Evolutionary conservation across 345 rosid species (phyloP).

Genomic region (Punica granatum): DNA sequence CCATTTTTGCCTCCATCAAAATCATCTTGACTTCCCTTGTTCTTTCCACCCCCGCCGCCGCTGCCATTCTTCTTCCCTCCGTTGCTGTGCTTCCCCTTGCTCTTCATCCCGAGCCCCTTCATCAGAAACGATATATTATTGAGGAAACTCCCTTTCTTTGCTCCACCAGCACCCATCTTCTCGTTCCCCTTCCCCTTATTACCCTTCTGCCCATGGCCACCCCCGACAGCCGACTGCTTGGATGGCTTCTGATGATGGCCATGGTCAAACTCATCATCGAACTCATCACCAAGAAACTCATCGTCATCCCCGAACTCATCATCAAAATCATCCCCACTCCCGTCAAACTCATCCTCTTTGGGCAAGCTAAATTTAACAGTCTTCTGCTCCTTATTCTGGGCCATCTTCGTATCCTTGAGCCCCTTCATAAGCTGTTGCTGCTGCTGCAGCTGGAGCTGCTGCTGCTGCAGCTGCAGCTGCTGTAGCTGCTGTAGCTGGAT

Average conservation of each 20-base stretch:
- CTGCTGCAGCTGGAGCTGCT: slow-evolving; percentile 29
- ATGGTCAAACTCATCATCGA: slow-evolving; percentile 2
- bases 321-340: slow-evolving; percentile 19
- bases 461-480: slow-evolving; percentile 5
- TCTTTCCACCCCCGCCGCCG: slow-evolving; percentile 26
- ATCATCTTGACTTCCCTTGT: slow-evolving; percentile 28
- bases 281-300: slow-evolving; percentile 18
- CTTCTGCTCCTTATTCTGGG: slow-evolving; percentile 47
- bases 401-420: slow-evolving; percentile 24
- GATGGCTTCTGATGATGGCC: slow-evolving; percentile 31
- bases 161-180: slow-evolving; percentile 11
- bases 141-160: slow-evolving; percentile 36
- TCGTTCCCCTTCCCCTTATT: slow-evolving; percentile 9
- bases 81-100: slow-evolving; percentile 19
- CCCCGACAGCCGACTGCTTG: slow-evolving; percentile 42
- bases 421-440: slow-evolving; percentile 51
- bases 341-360: slow-evolving; percentile 13
- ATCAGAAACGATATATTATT: slow-evolving; percentile 48
- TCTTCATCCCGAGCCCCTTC: slow-evolving; percentile 28
- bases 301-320: slow-evolving; percentile 19
- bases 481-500: slow-evolving; percentile 17
- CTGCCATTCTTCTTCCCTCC: slow-evolving; percentile 25
- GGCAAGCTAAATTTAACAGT: slow-evolving; percentile 59
- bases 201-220: slow-evolving; percentile 28
- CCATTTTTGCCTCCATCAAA: slow-evolving; percentile 26